Base-by-base conservation (phyloP, 371 early-diverging fungal species). In the Coemansia sp. region DNA sequence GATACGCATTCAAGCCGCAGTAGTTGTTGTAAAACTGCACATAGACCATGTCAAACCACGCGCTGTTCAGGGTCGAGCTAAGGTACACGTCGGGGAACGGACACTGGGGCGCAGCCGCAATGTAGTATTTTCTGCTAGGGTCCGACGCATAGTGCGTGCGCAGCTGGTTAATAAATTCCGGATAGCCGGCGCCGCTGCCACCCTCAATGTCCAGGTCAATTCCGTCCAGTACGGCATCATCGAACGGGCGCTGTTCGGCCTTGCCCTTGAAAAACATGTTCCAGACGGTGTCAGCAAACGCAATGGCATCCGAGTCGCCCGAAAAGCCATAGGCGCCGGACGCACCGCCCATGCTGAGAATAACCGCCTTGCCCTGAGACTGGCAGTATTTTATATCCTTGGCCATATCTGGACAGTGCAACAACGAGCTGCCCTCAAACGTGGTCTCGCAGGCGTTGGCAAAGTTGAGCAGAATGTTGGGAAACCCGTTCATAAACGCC, bases 11-110 rank as follows among this genome's bases (percentile, higher is more conserved):
- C n/a, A 69, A 31, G 2, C 59, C 59, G 26, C 60, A 60, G 61
- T 78, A 85, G 59, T 88, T 87, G 78, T 89, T 89, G 77, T 89
- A 89, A 63, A 86, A 89, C 70, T 89, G 89, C n/a, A 88, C 84
- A 58, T 69, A 83, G 39, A 89, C 81, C 63, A 80, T 83, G 77
- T 83, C 90, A 56, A 90, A 81, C 67, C 85, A 82, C 1, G 79
- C 81, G 3, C 34, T 47, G 54, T 83, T 84, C 10, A 88, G 65
- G 0, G 85, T 79, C 0, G 69, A 43, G 45, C 81, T 80, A n/a
- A 88, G 76, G 9, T 82, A 72, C 4, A 72, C 77, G 72, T 87
- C 89, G 20, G 89, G 89, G 65, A 80, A 89, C 1, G 85, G 88
- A 54, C 90, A 89, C 65, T 89, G 89, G 3, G 61, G 61, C 0